These are phyloP conservation scores for Barnettozyma californica DNA, from an alignment of 805 yeast genomes.

Conservation along the genomic window DNA sequence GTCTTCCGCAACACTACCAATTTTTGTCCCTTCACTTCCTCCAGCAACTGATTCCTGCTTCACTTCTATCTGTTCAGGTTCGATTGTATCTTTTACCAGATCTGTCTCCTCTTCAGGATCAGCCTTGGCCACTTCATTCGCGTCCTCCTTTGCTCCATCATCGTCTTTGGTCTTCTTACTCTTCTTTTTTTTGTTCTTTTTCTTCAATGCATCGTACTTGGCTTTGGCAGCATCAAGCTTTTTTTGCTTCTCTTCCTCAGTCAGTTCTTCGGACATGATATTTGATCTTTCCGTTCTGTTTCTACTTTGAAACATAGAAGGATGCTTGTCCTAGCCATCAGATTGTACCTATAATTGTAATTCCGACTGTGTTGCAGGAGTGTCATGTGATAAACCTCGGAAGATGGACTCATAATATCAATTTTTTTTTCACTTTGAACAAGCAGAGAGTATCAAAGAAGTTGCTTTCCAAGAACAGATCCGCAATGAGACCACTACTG, in stretches of 20 bases:
- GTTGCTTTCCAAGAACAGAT: constrained; percentile 3
- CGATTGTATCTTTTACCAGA: not conserved
- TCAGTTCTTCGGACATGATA: constrained; percentile 16
- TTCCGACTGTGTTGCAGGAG: not conserved
- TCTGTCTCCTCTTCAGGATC: not conserved
- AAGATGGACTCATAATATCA: not conserved
- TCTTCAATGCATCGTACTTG: constrained; percentile 61
- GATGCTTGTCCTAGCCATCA: too few relatives aligned
- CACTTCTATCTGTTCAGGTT: not conserved
- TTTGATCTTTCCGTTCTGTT: not conserved
- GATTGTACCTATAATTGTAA: too few relatives aligned
- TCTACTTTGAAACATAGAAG: not conserved
- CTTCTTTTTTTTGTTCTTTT: constrained; percentile 45
- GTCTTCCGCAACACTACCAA: not conserved
- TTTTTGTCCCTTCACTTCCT: not conserved
- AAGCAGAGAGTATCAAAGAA: not conserved
- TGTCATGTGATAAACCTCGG: not conserved
- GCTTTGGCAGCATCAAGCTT: constrained; percentile 55
- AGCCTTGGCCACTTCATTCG: not conserved
- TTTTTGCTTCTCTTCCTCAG: constrained; percentile 41
- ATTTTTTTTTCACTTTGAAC: not conserved
- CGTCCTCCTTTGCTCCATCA: constrained; percentile 9
- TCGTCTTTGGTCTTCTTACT: constrained; percentile 29
- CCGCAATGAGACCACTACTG: constrained; percentile 59
- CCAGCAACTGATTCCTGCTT: not conserved